Evolutionary conservation across 768 basidiomycete genomes (phyloP).

Genomic region (Lactarius vividus): DNA sequence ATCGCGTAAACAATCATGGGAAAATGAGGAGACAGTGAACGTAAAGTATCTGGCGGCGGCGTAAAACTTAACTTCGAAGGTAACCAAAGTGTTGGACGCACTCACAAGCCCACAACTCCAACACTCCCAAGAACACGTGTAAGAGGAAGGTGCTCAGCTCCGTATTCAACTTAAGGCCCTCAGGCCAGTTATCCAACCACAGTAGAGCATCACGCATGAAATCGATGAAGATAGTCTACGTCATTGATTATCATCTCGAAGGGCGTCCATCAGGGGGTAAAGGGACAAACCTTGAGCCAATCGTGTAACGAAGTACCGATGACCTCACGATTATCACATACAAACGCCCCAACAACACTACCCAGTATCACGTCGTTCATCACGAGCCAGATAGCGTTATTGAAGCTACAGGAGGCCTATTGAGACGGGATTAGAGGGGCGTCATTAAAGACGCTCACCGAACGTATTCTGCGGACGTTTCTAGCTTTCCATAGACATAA

Average conservation of each 20-base stretch:
- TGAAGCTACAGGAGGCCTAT: slow-evolving; percentile 54
- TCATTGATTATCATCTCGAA: not conserved
- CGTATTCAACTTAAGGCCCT: slow-evolving; percentile 92
- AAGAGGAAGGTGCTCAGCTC: slow-evolving; percentile 87
- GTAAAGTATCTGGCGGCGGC: not conserved
- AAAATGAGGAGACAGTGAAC: slow-evolving; percentile 14
- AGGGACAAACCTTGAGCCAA: slow-evolving; percentile 14
- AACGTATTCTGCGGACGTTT: slow-evolving; percentile 28
- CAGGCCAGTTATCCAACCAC: slow-evolving; percentile 96
- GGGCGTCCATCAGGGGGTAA: not conserved
- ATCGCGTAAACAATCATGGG: slow-evolving; percentile 19
- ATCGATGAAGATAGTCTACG: slow-evolving; percentile 44
- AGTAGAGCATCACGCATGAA: slow-evolving; percentile 52
- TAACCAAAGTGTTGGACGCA: slow-evolving; percentile 17
- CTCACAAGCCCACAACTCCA: slow-evolving; percentile 73
- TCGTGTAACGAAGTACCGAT: slow-evolving; percentile 41
- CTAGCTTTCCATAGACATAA: slow-evolving; percentile 26
- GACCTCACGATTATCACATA: slow-evolving; percentile 59
- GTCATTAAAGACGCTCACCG: slow-evolving; percentile 18
- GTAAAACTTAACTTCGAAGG: not conserved
- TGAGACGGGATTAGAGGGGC: slow-evolving; percentile 1
- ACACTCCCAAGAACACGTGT: slow-evolving; percentile 62
- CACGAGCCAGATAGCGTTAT: slow-evolving; percentile 88
- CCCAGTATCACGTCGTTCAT: slow-evolving; percentile 91
- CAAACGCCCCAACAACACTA: slow-evolving; percentile 61